Evolutionary conservation across 768 basidiomycete species (phyloP).

Genomic region (Pleurotus salmoneostramineus): DNA sequence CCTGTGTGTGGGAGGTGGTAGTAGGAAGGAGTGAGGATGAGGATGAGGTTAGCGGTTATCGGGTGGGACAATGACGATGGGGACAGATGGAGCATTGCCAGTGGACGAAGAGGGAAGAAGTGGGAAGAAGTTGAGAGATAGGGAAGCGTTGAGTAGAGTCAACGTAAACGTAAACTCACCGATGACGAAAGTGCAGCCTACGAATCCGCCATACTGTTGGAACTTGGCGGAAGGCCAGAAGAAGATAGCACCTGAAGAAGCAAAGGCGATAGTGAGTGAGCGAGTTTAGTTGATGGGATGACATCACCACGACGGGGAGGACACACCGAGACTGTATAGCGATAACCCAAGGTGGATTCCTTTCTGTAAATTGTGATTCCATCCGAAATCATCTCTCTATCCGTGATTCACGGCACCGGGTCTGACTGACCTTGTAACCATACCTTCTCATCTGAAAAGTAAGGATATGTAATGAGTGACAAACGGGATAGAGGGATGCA

Average conservation of each 20-base stretch:
- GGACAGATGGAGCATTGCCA: too few species aligned
- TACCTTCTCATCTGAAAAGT: constrained; percentile 48
- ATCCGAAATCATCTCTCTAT: background rate
- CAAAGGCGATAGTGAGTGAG: background rate
- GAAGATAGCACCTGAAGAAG: constrained; percentile 56
- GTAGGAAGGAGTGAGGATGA: too few species aligned
- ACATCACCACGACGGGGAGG: background rate
- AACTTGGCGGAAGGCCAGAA: constrained; percentile 78
- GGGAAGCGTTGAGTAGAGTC: constrained; percentile 3
- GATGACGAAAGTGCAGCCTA: constrained; percentile 69
- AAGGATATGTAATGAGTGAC: constrained; percentile 22
- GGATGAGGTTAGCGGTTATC: too few species aligned
- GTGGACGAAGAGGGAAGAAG: too few species aligned
- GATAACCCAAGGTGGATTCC: constrained; percentile 61
- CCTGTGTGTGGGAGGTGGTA: constrained; percentile 27
- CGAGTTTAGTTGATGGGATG: too few species aligned
- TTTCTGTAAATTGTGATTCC: constrained; percentile 19
- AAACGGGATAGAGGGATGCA: too few species aligned
- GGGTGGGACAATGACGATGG: too few species aligned
- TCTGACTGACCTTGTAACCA: constrained; percentile 54
- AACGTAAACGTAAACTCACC: constrained; percentile 27
- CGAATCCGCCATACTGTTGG: constrained; percentile 66
- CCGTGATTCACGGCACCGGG: too few species aligned
- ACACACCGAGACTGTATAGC: constrained; percentile 51
- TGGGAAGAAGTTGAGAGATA: too few species aligned